phyloP scores from a whole-genome alignment of 345 rosid species.

The Pseudoturritis turrita region DNA sequence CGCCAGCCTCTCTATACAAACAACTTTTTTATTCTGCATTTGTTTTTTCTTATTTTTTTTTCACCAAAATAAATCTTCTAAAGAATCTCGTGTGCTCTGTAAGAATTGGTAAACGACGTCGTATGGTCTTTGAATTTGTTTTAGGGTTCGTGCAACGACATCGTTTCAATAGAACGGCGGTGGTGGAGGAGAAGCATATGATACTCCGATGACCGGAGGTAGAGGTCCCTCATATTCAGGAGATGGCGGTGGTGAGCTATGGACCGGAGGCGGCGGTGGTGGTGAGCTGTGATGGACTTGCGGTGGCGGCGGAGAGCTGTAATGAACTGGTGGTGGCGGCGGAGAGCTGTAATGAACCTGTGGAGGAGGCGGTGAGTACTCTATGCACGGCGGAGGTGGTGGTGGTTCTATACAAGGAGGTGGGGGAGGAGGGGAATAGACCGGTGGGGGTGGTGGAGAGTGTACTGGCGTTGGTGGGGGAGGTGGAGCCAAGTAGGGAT shows the following conservation, averaged over 20 bases:
- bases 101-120: neutral
- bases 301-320: constrained; percentile 39
- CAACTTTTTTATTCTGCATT: neutral
- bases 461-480: constrained; percentile 43
- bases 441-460: constrained; percentile 38
- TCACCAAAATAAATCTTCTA: neutral
- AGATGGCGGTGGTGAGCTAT: constrained; percentile 44
- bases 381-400: constrained; percentile 54
- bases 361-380: constrained; percentile 49
- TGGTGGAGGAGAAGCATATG: constrained; percentile 94
- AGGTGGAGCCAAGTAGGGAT: constrained; percentile 9
- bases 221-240: constrained; percentile 75
- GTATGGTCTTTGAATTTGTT: neutral
- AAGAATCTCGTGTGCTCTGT: constrained; percentile 1
- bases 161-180: constrained; percentile 65
- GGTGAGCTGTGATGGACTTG: constrained; percentile 27
- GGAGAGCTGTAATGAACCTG: constrained; percentile 30
- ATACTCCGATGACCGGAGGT: constrained; percentile 69
- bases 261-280: constrained; percentile 34
- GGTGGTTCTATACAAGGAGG: constrained; percentile 58
- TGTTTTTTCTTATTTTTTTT: neutral
- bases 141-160: neutral
- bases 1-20: constrained; percentile 7
- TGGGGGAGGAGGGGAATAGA: constrained; percentile 48
- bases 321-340: constrained; percentile 35